Percentiles rank a stretch among this genome's conserved stretches.
Evolutionary conservation across 345 rosid species (phyloP).

Genomic region (Raphanus raphanistrum): DNA sequence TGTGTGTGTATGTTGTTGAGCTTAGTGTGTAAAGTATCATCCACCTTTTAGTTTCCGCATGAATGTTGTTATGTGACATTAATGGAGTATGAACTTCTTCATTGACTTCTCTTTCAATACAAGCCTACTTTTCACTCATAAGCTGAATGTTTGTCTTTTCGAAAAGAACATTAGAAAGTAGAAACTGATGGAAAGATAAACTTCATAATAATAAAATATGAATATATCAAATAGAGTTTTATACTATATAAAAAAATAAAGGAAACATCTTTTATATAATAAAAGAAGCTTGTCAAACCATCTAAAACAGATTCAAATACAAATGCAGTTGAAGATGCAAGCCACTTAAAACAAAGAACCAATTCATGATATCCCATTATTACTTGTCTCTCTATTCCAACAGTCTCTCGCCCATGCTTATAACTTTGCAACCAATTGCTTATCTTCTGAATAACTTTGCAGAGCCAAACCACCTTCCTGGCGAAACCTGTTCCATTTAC

Average conservation of each 20-base stretch:
- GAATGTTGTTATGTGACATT: not conserved
- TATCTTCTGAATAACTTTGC: slow-evolving; percentile 48
- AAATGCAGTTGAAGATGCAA: slow-evolving; percentile 40
- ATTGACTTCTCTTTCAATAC: not conserved
- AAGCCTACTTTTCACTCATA: not conserved
- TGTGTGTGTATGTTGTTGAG: slow-evolving; percentile 9
- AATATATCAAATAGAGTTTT: not conserved
- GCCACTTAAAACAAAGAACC: slow-evolving; percentile 9
- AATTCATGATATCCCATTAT: slow-evolving; percentile 8
- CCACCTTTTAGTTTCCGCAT: too few species aligned
- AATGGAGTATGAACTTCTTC: slow-evolving; percentile 5
- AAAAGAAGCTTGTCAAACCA: slow-evolving; percentile 41
- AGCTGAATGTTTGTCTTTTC: not conserved
- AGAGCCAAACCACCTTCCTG: slow-evolving; percentile 38
- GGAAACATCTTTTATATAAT: not conserved
- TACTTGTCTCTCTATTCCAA: not conserved
- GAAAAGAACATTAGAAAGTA: too few species aligned
- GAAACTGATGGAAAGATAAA: not conserved
- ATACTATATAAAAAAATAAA: not conserved
- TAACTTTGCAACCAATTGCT: slow-evolving; percentile 39
- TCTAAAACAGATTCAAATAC: slow-evolving; percentile 37
- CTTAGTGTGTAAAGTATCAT: not conserved
- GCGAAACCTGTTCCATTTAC: slow-evolving; percentile 62
- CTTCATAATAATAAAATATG: not conserved
- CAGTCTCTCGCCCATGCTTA: slow-evolving; percentile 7